Percentiles rank a stretch among this genome's conserved stretches.
Conservation (phyloP, 2,329 filamentous ascomycete genomes). For the Beauveria sp. region DNA sequence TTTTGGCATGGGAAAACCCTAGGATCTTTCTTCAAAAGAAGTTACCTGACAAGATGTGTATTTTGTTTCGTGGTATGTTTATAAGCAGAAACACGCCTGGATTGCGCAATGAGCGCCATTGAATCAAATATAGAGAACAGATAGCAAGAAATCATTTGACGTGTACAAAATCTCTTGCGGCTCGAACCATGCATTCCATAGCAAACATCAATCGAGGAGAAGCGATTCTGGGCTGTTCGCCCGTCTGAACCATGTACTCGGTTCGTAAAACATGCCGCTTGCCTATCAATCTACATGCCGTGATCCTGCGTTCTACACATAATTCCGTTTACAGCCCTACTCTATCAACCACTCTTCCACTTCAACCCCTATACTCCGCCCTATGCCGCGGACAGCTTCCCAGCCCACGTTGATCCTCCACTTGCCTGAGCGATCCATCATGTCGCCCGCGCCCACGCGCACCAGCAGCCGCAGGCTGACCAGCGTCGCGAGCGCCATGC, state of each 20-base stretch:
- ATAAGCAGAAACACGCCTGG: not conserved
- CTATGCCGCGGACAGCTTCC: constrained; percentile 66
- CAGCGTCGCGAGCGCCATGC: constrained; percentile 63
- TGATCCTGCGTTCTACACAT: not conserved
- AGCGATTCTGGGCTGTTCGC: not conserved
- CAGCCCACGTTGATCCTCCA: constrained; percentile 75
- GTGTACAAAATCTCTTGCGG: not conserved
- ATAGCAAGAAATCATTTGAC: constrained; percentile 6
- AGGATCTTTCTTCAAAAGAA: not conserved
- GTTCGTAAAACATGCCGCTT: not conserved
- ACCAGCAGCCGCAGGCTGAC: constrained; percentile 62
- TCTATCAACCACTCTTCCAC: constrained; percentile 70
- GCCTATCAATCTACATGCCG: not conserved
- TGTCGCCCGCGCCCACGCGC: constrained; percentile 56
- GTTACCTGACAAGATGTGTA: not conserved
- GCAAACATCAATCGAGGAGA: not conserved
- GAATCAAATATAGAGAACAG: constrained; percentile 4
- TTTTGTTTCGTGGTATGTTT: not conserved
- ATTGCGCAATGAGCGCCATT: not conserved
- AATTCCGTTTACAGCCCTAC: constrained; percentile 24
- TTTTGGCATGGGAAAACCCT: not conserved
- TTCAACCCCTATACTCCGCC: constrained; percentile 68
- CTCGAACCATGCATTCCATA: not conserved
- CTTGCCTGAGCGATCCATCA: constrained; percentile 60
- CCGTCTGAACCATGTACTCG: not conserved